A percentile compares a stretch with the other conserved stretches of the same genome.
Evolutionary conservation across 441 rosid species (phyloP).

Genomic region (Gossypium armourianum): DNA sequence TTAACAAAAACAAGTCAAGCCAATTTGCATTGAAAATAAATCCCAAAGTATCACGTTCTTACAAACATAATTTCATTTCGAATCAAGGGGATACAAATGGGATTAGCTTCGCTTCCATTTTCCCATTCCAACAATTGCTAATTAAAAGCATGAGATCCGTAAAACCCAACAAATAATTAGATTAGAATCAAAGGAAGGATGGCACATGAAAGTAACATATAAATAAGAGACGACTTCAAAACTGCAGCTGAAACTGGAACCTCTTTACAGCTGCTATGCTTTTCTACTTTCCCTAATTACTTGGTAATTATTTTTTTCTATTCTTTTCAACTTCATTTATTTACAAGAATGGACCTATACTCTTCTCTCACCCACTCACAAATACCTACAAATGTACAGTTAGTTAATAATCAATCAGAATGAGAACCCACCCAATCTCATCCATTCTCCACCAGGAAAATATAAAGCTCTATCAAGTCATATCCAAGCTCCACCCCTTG

Average conservation of each 20-base stretch:
- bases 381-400: conserved; percentile 65
- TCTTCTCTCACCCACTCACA: conserved; percentile 23
- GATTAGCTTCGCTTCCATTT: too few relatives aligned
- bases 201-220: background rate
- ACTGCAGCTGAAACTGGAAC: conserved; percentile 38
- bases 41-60: too few relatives aligned
- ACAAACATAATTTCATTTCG: too few relatives aligned
- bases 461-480: background rate
- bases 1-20: too few relatives aligned
- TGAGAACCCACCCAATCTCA: background rate
- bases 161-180: background rate
- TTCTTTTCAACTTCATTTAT: conserved; percentile 31
- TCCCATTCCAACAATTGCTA: too few relatives aligned
- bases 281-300: conserved; percentile 19
- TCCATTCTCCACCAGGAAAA: conserved; percentile 1
- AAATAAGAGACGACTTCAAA: conserved; percentile 31
- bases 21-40: too few relatives aligned
- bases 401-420: conserved; percentile 15
- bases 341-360: conserved; percentile 46
- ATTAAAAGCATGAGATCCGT: background rate
- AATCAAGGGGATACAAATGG: too few relatives aligned
- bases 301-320: conserved; percentile 20
- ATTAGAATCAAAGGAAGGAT: background rate
- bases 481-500: conserved; percentile 8
- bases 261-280: conserved; percentile 26